Conservation (phyloP, 805 yeast genomes). For the Wickerhamiella allomyrinae region DNA sequence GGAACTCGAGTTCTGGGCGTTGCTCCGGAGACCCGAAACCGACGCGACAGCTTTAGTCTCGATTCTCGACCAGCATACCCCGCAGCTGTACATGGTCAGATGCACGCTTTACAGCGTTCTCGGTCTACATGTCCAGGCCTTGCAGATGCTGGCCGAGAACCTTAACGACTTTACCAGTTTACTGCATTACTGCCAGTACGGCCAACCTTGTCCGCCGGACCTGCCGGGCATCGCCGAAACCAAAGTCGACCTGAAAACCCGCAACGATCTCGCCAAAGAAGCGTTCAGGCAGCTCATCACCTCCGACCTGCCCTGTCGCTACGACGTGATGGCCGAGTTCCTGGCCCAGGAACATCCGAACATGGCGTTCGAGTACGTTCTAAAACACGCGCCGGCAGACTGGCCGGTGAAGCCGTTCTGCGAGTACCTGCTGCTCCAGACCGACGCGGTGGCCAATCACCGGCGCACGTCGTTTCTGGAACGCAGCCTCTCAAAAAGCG, state of each 20-base stretch:
- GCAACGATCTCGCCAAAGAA: slow-evolving; percentile 4
- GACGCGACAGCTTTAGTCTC: slow-evolving; percentile 8
- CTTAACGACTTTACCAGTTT: slow-evolving; percentile 25
- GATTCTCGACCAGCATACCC: slow-evolving; percentile 17
- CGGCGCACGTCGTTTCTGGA: background rate
- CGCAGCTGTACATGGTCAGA: slow-evolving; percentile 22
- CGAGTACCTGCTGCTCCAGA: slow-evolving; percentile 1
- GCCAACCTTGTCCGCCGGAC: slow-evolving; percentile 3
- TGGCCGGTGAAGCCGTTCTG: slow-evolving; percentile 7
- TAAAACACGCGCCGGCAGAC: background rate
- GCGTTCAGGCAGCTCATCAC: slow-evolving; percentile 3
- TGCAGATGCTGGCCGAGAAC: slow-evolving; percentile 21
- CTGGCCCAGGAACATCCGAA: background rate
- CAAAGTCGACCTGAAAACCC: background rate
- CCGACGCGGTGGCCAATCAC: background rate
- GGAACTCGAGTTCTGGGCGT: slow-evolving; percentile 13
- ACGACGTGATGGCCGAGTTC: slow-evolving; percentile 6
- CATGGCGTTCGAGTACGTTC: slow-evolving; percentile 2
- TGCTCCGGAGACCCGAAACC: slow-evolving; percentile 6
- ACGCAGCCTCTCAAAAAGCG: slow-evolving; percentile 4
- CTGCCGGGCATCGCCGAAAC: background rate
- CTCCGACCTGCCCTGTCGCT: background rate
- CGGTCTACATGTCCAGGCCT: slow-evolving; percentile 23
- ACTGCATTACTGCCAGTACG: slow-evolving; percentile 22
- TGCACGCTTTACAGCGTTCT: slow-evolving; percentile 22